Evolutionary conservation across 129 eudicot species (phyloP).

Genomic region (Centaurea solstitialis): DNA sequence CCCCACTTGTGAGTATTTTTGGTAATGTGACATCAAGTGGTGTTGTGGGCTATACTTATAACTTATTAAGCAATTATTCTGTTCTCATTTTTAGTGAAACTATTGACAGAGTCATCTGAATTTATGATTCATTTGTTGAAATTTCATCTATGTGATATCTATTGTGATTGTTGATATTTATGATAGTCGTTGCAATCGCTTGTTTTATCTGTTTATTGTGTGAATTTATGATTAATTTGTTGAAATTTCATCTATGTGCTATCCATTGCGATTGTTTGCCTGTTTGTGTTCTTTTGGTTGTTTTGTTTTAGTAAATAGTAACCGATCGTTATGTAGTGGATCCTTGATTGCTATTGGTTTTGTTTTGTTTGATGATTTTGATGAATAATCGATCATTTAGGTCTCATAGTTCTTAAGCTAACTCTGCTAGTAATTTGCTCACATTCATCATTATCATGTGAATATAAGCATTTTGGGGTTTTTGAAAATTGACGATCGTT

Average conservation of each 20-base stretch:
- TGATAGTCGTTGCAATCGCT: background rate
- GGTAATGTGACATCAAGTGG: too few species aligned
- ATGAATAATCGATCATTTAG: conserved; percentile 16
- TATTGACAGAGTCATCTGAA: too few species aligned
- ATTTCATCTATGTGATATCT: too few species aligned
- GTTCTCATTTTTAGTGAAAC: too few species aligned
- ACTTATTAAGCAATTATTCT: too few species aligned
- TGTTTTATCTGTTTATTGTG: background rate
- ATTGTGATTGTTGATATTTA: too few species aligned
- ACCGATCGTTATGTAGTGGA: background rate
- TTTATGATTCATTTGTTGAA: too few species aligned
- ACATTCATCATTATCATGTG: conserved; percentile 30
- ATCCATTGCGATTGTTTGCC: conserved; percentile 10
- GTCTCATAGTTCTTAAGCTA: conserved; percentile 31
- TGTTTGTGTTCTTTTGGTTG: background rate
- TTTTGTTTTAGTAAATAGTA: conserved; percentile 8
- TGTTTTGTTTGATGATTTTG: conserved; percentile 8
- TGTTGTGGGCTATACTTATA: too few species aligned
- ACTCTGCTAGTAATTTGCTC: conserved; percentile 16
- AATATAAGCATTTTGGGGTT: conserved; percentile 17
- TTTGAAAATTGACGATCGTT: conserved; percentile 3
- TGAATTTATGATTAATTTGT: background rate
- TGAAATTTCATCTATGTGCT: background rate
- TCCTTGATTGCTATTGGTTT: conserved; percentile 11
- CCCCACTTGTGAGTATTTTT: too few species aligned